Base-by-base conservation (phyloP, 495 filamentous ascomycete genomes). In the Penicillium subrubescens region DNA sequence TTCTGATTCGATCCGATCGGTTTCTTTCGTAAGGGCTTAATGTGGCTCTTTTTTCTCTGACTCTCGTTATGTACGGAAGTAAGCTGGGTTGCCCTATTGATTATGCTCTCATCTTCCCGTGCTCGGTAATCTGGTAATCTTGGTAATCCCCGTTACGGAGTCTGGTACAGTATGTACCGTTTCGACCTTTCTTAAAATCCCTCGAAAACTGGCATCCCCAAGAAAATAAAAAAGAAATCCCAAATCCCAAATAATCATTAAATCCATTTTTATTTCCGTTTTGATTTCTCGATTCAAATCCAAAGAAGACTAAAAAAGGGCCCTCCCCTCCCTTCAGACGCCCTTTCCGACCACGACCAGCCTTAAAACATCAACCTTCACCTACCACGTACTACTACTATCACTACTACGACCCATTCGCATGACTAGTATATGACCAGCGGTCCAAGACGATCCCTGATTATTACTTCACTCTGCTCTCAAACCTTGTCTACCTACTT, bases 1-100 rank as follows among this genome's bases (percentile, higher is more conserved):
- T 61, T 71, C 59, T 71, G 67, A 71, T 71, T 69, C 60, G 69
- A 69, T 71, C 64, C 63, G 64, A 67, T 62, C 44, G 21, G n/a
- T 1, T 48, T 25, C 46, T 41, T 53, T 54, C 7, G 23, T 27
- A 23, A 50, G 46, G 46, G 43, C 43, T 44, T 44, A 21, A 44
- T 43, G 39, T 43, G 39, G 14, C 39, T n/a, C 4, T 7, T 17
- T n/a, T n/a, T 5, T 17, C 17, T 43, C 6, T 5, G n/a, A n/a
- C 15, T 43, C 31, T 33, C 8, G 44, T 46, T 46, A 46, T 46
- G 43, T 46, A 23, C 21, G 44, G 21, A 14, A 23, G 44, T 25
- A 23, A 46, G 43, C 43, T 5, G 43, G n/a, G n/a, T n/a, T 46
- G 4, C 21, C 44, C 21, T 48, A 17, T 23, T 23, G 44, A 48